Evolutionary conservation across 2,329 filamentous ascomycete species (phyloP), one percentile per base, ranked within the genome.

Genomic region (Tolypocladium ovalisporum): DNA sequence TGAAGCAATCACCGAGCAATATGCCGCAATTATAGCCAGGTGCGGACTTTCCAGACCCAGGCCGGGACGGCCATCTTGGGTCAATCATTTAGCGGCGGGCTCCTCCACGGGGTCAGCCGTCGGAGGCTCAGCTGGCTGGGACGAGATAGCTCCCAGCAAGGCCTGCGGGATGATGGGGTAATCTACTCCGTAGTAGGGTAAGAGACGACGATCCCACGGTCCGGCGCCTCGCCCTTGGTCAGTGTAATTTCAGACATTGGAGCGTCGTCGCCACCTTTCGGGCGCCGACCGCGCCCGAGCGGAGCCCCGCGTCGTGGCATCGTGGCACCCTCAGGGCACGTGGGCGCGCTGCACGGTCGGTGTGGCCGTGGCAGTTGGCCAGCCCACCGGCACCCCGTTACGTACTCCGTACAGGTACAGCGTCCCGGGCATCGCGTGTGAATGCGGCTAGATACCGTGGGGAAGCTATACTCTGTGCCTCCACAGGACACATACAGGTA

Each of bases 231-330:
- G 44, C 27, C 35, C 34, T 36, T 35, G 17, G 27, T 22, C 34
- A 12, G 40, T 39, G 42, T 40, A 44, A 22, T 39, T 37, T 56
- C 54, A 44, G 54, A 13, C 52, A 56, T 40, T 56, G 54, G 34
- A n/a, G 34, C 39, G 42, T 37, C 42, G 24, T 34, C 22, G 44
- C 52, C 55, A 39, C 52, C 36, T n/a, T n/a, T 58, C 54, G 37
- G 56, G 51, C 40, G 35, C 58, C 58, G 56, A 54, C 52, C 56
- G 32, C 56, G n/a, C n/a, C 52, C 52, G 47, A 55, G 58, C 58
- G 58, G 56, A 56, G 51, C 54, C 56, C 56, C 51, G 51, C 52
- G 15, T 55, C 27, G 35, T 54, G 35, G 13, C 34, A 36, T 39
- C 19, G 53, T 39, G 13, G 34, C 13, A 32, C 27, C 29, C 27